A percentile compares a stretch with the other conserved stretches of the same genome.
Evolutionary conservation across 1,139 yeast species (phyloP).

Genomic region (Pneumocystis murina): DNA sequence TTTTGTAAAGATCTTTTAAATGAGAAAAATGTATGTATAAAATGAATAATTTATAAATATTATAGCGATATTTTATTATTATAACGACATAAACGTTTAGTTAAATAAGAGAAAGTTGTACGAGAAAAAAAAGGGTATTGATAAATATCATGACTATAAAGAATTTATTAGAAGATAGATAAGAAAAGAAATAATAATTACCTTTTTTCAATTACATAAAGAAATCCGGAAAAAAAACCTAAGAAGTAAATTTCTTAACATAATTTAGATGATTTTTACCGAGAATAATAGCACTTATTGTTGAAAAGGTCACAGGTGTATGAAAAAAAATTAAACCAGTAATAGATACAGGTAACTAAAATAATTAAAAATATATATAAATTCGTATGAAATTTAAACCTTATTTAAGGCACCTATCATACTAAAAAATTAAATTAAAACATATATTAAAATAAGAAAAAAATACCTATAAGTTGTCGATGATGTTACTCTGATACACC

Average conservation of each 20-base stretch:
- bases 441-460: neutral
- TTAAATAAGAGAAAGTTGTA: neutral
- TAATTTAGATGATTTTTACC: neutral
- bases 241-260: constrained; percentile 28
- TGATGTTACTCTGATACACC: constrained; percentile 98
- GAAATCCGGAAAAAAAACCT: constrained; percentile 89
- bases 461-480: constrained; percentile 66
- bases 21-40: neutral
- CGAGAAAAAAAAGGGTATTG: neutral
- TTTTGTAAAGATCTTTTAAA: neutral
- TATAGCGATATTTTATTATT: neutral
- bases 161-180: neutral
- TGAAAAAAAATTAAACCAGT: constrained; percentile 88
- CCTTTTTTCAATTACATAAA: constrained; percentile 50
- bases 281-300: constrained; percentile 55
- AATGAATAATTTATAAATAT: neutral
- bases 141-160: neutral
- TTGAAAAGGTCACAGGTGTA: constrained; percentile 85
- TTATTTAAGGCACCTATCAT: constrained; percentile 99
- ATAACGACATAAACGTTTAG: neutral
- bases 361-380: neutral
- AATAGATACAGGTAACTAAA: constrained; percentile 72
- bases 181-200: neutral
- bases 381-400: neutral
- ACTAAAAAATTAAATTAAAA: constrained; percentile 20